Evolutionary conservation across 2,329 filamentous ascomycete species (phyloP).

Genomic region (Sporothrix dimorphospora): DNA sequence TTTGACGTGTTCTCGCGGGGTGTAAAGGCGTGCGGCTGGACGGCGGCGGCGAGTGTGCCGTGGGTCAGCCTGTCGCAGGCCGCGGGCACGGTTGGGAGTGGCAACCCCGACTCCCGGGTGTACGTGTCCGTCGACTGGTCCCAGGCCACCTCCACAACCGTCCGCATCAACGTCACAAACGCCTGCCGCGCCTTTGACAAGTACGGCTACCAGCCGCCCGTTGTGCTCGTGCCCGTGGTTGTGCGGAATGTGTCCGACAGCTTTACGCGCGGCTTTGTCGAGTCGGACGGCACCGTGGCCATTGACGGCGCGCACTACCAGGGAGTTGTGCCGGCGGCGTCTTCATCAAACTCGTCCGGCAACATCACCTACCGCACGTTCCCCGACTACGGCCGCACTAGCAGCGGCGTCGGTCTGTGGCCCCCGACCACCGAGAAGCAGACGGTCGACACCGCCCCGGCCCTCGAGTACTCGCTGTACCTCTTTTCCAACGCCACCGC

Average conservation of each 20-base stretch:
- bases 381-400: conserved; percentile 59
- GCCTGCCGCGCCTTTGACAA: conserved; percentile 49
- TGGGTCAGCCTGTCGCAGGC: conserved; percentile 58
- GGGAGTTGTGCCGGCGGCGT: conserved; percentile 43
- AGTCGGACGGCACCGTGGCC: conserved; percentile 60
- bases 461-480: conserved; percentile 64
- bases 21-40: conserved; percentile 56
- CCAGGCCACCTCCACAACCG: conserved; percentile 46
- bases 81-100: conserved; percentile 53
- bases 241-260: conserved; percentile 51
- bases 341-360: conserved; percentile 20
- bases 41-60: conserved; percentile 50
- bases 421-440: conserved; percentile 57
- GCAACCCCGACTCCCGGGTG: conserved; percentile 55
- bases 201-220: conserved; percentile 47
- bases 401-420: conserved; percentile 60
- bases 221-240: conserved; percentile 59
- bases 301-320: conserved; percentile 60
- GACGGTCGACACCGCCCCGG: conserved; percentile 52
- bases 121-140: conserved; percentile 61
- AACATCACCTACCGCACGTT: conserved; percentile 56
- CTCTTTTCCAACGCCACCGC: conserved; percentile 57
- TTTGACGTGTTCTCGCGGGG: conserved; percentile 67
- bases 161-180: conserved; percentile 58
- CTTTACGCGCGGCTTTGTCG: conserved; percentile 63